These are phyloP conservation scores for Phytophthora brassicae DNA, from an alignment of 352 stramenopile species.

Conservation along the genomic window DNA sequence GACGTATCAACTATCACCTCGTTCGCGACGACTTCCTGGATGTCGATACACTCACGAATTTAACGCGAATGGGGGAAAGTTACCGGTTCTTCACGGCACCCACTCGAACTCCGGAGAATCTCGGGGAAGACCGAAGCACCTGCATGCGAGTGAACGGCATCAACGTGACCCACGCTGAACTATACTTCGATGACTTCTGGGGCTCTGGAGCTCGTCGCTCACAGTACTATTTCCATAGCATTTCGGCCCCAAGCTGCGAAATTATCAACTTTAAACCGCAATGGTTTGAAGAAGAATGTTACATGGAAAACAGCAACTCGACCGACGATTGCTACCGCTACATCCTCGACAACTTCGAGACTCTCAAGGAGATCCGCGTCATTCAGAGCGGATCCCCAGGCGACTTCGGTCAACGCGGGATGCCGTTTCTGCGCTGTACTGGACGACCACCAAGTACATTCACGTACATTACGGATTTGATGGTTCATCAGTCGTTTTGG, in stretches of 20 bases:
- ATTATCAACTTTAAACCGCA: conserved; percentile 42
- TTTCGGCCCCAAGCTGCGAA: conserved; percentile 44
- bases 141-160: conserved; percentile 49
- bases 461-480: conserved; percentile 59
- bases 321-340: conserved; percentile 42
- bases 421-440: conserved; percentile 52
- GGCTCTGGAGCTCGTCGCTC: conserved; percentile 36
- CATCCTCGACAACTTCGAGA: conserved; percentile 56
- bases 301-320: conserved; percentile 25
- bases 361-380: conserved; percentile 29
- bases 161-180: conserved; percentile 30
- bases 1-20: conserved; percentile 49
- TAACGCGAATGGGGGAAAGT: conserved; percentile 35
- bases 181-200: conserved; percentile 54
- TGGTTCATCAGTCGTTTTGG: conserved; percentile 63
- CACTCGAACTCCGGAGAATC: conserved; percentile 30
- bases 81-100: conserved; percentile 43
- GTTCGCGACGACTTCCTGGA: conserved; percentile 40
- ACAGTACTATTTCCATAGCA: conserved; percentile 46
- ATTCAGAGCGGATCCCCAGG: conserved; percentile 40
- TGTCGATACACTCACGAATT: conserved; percentile 27
- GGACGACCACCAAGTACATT: conserved; percentile 43
- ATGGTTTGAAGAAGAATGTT: conserved; percentile 34
- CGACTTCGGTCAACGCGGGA: conserved; percentile 46
- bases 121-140: conserved; percentile 43